Evolutionary conservation across 139 green algal species (phyloP), one percentile per base, ranked within the genome.

Genomic region (Chlamydomonas asymmetrica): DNA sequence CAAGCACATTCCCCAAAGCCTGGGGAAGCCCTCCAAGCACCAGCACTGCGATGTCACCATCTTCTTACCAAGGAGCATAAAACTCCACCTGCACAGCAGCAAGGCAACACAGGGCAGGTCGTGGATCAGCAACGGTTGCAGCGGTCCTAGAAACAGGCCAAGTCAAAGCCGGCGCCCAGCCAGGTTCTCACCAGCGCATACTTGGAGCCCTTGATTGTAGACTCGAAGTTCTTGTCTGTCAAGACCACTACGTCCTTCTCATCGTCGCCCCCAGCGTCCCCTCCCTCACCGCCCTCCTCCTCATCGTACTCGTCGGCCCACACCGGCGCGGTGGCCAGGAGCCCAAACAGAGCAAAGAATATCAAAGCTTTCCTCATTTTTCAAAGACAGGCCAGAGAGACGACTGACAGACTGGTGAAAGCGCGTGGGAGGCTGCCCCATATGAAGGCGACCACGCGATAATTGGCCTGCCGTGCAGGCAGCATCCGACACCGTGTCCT

Each of bases 211-310:
- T 63, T 73, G 3, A 94, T 56, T 1, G 61, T 83, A 4, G 80
- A 66, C 8, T 91, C 85, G n/a, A 86, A 95, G 78, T 94, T 94
- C 59, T 85, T 82, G 6, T 71, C 54, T 5, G 87, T 94, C 68
- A 94, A 27, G 5, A 95, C 90, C 32, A 91, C 76, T 1, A 94
- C 91, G 41, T 93, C 88, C 49, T 84, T 85, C 52, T 95, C 89
- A 2, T 86, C 81, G 7, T 84, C 76, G 16, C 83, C 80, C 1
- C 34, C 76, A 8, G 45, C 71, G 3, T 48, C 25, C 4, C 62
- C 73, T 7, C 25, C 63, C 5, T 70, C 67, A 29, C 78, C 80
- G 4, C 65, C 74, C 59, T 80, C 75, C 22, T 84, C 83, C 1
- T 88, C 83, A 25, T 87, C 81, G 45, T 87, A 76, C 32, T 88